phyloP scores from a whole-genome alignment of 2,329 filamentous ascomycete species.

The Exophiala viscosa region DNA sequence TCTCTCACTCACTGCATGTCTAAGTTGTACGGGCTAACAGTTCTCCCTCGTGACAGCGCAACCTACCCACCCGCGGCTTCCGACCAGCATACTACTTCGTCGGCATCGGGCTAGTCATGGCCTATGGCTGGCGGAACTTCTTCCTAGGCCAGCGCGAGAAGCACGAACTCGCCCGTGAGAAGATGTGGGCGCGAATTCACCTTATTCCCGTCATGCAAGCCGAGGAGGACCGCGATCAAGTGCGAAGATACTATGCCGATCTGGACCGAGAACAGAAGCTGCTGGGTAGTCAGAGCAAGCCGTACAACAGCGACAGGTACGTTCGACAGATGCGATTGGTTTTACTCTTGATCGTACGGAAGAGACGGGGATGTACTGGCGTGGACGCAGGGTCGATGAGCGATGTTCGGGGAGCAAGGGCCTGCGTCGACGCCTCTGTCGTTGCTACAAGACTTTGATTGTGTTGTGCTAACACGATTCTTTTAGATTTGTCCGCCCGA shows the following conservation, averaged over 20 bases:
- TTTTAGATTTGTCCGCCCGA: slow-evolving; percentile 73
- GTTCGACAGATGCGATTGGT: slow-evolving; percentile 32
- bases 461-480: not conserved
- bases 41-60: slow-evolving; percentile 58
- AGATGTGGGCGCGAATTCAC: slow-evolving; percentile 97
- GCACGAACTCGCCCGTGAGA: slow-evolving; percentile 91
- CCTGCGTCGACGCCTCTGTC: slow-evolving; percentile 1
- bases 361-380: not conserved
- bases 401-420: not conserved
- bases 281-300: slow-evolving; percentile 74
- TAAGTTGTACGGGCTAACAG: slow-evolving; percentile 8
- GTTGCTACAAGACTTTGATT: not conserved
- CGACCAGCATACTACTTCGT: slow-evolving; percentile 74
- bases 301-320: slow-evolving; percentile 86
- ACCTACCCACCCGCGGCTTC: slow-evolving; percentile 88
- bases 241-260: slow-evolving; percentile 80
- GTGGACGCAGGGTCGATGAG: not conserved
- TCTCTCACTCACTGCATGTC: not conserved
- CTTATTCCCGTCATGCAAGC: slow-evolving; percentile 91
- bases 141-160: slow-evolving; percentile 81
- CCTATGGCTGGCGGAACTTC: slow-evolving; percentile 85
- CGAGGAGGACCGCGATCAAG: slow-evolving; percentile 93
- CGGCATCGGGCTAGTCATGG: slow-evolving; percentile 73
- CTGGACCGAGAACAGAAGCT: slow-evolving; percentile 87
- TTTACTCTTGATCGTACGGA: not conserved